These are phyloP conservation scores for Phaffia rhodozyma DNA, from an alignment of 1,284 basidiomycete species.

Conservation along the genomic window DNA sequence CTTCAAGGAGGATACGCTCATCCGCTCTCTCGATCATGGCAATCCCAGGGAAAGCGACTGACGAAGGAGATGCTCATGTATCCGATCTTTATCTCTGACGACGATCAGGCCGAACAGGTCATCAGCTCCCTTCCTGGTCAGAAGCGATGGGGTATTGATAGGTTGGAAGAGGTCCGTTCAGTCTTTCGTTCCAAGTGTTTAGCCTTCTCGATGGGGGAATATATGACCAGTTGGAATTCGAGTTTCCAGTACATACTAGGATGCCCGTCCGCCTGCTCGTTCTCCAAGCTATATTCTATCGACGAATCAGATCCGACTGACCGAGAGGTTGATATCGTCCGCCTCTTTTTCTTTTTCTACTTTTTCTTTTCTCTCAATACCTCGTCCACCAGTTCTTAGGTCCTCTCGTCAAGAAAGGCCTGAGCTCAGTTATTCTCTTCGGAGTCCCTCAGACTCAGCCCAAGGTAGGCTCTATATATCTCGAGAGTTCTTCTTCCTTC, in stretches of 20 bases:
- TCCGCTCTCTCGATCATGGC: conserved; percentile 73
- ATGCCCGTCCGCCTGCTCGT: no score
- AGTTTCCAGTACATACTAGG: background rate
- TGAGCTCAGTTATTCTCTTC: conserved; percentile 87
- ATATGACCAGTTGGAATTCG: background rate
- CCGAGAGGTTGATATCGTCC: no score
- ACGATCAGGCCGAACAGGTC: conserved; percentile 64
- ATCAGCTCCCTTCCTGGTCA: conserved; percentile 74
- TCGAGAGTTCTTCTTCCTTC: background rate
- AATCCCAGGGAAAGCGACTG: conserved; percentile 53
- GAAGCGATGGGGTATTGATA: conserved; percentile 86
- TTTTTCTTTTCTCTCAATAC: background rate
- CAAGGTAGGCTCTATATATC: conserved; percentile 48
- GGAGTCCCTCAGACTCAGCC: conserved; percentile 76
- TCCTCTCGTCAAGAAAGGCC: conserved; percentile 78
- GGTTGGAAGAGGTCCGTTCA: conserved; percentile 47
- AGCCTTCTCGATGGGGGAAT: background rate
- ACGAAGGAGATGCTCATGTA: conserved; percentile 94
- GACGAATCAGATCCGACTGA: no score
- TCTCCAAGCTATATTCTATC: no score
- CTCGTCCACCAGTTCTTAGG: conserved; percentile 47
- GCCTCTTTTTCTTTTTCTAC: background rate
- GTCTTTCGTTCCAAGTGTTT: background rate
- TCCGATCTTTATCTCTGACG: conserved; percentile 91
- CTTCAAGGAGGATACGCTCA: conserved; percentile 89